phyloP scores from a whole-genome alignment of 2,329 filamentous ascomycete species.

The Calycina marina region DNA sequence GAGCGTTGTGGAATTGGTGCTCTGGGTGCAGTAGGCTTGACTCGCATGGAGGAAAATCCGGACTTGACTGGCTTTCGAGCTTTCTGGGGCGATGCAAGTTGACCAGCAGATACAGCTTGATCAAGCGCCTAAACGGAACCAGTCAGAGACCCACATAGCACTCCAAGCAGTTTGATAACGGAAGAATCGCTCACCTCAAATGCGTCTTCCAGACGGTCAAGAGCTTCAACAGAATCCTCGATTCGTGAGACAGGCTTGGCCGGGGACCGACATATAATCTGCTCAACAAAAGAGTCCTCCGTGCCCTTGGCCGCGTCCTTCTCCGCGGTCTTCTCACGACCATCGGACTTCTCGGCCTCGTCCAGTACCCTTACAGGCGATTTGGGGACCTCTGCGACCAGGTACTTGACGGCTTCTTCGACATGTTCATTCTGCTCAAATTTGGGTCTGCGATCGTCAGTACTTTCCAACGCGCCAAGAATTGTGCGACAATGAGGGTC shows the following conservation, averaged over 20 bases:
- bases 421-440: no score
- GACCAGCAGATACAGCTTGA: slow-evolving; percentile 16
- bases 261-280: slow-evolving; percentile 24
- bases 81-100: slow-evolving; percentile 13
- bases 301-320: slow-evolving; percentile 6
- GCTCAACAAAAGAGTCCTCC: slow-evolving; percentile 24
- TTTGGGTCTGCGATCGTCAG: no score
- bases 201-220: slow-evolving; percentile 47
- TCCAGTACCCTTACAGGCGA: slow-evolving; percentile 15
- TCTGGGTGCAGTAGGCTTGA: slow-evolving; percentile 24
- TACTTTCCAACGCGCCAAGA: no score
- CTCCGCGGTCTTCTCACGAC: slow-evolving; percentile 2
- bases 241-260: slow-evolving; percentile 32
- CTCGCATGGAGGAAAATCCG: slow-evolving; percentile 27
- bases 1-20: slow-evolving; percentile 13
- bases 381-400: slow-evolving; percentile 3
- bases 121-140: no score
- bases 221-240: slow-evolving; percentile 48
- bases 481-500: no score
- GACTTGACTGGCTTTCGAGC: slow-evolving; percentile 9
- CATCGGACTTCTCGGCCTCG: slow-evolving; percentile 15
- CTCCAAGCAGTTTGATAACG: no score
- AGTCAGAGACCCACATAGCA: no score
- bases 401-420: no score
- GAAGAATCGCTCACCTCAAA: no score